Base-by-base conservation (phyloP, 192 early-diverging fungal species). In the Diversispora eburnea region DNA sequence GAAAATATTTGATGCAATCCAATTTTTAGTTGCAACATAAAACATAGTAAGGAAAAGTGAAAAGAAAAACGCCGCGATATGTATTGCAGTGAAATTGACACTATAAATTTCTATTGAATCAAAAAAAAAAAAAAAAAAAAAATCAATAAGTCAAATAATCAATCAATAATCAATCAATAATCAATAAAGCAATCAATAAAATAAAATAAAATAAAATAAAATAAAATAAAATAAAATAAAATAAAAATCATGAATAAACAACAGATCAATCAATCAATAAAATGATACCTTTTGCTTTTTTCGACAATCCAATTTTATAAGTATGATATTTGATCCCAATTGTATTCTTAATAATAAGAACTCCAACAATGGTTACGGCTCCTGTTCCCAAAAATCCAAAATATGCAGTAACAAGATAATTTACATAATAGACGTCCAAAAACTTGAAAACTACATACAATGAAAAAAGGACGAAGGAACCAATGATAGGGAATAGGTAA, bases 401-500 rank as follows among this genome's bases (percentile, higher is more conserved):
- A 77, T 98, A 97, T 13, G 81, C 90, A 0, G 92, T 93, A 59
- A 98, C 79, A 42, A 95, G 81, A 43, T 85, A 74, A 76, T 94
- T 95, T 73, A 98, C 85, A 78, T 90, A 91, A 67, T 91, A 89
- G 80, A 90, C 91, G 76, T 93, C 88, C 49, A 98, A 77, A 73
- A 87, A 95, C 77, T 90, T 89, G 84, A 96, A 94, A 49, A 95
- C 80, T 65, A 98, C 54, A 80, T 96, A 98, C 60, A 98, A 81
- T 3, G 85, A 85, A 57, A 97, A 88, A 1, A 98, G 79, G 5
- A 88, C 89, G 8, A 78, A 80, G 9, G 95, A 97, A 20, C 96
- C 96, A 72, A 95, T 89, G 19, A 98, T 72, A 4, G 96, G 96
- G 76, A 97, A 95, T 92, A 90, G 88, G 72, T 94, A 92, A 25